Conservation (phyloP, 2,329 filamentous ascomycete genomes). For the Aspergillus flavus region DNA sequence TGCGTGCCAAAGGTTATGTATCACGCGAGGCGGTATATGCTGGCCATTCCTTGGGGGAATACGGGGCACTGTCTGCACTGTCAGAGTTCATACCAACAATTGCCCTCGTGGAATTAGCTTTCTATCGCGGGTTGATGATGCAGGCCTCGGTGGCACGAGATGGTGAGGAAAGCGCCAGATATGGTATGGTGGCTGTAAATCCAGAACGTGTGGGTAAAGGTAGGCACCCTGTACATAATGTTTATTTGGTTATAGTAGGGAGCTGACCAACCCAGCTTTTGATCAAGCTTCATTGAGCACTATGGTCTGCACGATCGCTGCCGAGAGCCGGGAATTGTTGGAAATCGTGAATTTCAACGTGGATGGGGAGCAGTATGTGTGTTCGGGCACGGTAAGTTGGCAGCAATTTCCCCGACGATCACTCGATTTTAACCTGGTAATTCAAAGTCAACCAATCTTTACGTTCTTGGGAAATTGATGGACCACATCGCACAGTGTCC, state of each 20-base stretch:
- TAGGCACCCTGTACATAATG: constrained; percentile 5
- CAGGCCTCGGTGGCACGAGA: constrained; percentile 97
- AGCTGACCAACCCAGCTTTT: constrained; percentile 72
- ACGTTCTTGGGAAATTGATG: constrained; percentile 20
- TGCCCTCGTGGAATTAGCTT: constrained; percentile 90
- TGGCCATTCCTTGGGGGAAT: constrained; percentile 94
- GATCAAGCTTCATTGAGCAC: constrained; percentile 93
- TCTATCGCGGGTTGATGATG: constrained; percentile 97
- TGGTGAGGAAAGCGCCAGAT: constrained; percentile 71
- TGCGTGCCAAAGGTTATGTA: constrained; percentile 91
- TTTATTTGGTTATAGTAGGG: neutral
- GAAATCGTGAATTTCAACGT: constrained; percentile 96
- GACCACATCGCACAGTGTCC: constrained; percentile 13
- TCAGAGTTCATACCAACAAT: constrained; percentile 97
- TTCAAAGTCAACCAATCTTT: constrained; percentile 17
- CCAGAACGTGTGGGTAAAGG: constrained; percentile 20
- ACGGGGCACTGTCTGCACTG: constrained; percentile 88
- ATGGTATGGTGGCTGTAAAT: constrained; percentile 24
- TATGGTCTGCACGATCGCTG: constrained; percentile 86
- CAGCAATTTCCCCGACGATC: neutral
- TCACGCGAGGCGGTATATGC: constrained; percentile 93
- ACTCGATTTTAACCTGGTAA: neutral
- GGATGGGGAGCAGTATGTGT: constrained; percentile 67
- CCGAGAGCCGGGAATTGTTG: constrained; percentile 86
- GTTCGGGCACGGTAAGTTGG: constrained; percentile 57